A percentile compares a stretch with the other conserved stretches of the same genome.
Conservation (phyloP, 768 basidiomycete species). For the Lactarius tabidus region DNA sequence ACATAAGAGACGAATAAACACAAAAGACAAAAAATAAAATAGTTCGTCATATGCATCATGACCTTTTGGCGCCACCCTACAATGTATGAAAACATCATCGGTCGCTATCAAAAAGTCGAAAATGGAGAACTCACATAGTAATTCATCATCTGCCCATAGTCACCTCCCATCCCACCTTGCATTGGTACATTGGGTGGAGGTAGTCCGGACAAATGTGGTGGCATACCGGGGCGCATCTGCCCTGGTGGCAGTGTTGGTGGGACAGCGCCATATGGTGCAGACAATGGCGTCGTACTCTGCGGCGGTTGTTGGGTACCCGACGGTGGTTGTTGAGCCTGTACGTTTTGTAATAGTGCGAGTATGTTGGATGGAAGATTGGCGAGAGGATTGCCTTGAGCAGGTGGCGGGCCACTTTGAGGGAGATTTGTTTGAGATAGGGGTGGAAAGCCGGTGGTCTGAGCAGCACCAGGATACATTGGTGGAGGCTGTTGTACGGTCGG, state of each 20-base stretch:
- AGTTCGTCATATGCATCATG: slow-evolving; percentile 2
- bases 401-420: slow-evolving; percentile 16
- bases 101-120: background rate
- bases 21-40: background rate
- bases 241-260: slow-evolving; percentile 35
- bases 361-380: slow-evolving; percentile 22
- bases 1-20: slow-evolving; percentile 21
- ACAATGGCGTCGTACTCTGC: slow-evolving; percentile 12
- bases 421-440: slow-evolving; percentile 19
- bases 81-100: background rate
- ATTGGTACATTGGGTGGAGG: slow-evolving; percentile 29
- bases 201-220: slow-evolving; percentile 41
- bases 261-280: slow-evolving; percentile 20
- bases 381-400: slow-evolving; percentile 16
- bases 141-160: slow-evolving; percentile 60
- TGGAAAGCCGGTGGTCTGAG: slow-evolving; percentile 23
- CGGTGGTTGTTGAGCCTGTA: slow-evolving; percentile 24
- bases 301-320: slow-evolving; percentile 25
- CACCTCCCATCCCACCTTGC: slow-evolving; percentile 22
- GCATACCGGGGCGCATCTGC: slow-evolving; percentile 43
- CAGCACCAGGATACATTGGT: slow-evolving; percentile 8
- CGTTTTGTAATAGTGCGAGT: slow-evolving; percentile 23
- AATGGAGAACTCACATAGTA: slow-evolving; percentile 48
- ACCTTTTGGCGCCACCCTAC: slow-evolving; percentile 17
- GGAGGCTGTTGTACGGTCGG: slow-evolving; percentile 31